phyloP scores from a whole-genome alignment of 2,329 filamentous ascomycete species.

The Pseudonectria buxi region DNA sequence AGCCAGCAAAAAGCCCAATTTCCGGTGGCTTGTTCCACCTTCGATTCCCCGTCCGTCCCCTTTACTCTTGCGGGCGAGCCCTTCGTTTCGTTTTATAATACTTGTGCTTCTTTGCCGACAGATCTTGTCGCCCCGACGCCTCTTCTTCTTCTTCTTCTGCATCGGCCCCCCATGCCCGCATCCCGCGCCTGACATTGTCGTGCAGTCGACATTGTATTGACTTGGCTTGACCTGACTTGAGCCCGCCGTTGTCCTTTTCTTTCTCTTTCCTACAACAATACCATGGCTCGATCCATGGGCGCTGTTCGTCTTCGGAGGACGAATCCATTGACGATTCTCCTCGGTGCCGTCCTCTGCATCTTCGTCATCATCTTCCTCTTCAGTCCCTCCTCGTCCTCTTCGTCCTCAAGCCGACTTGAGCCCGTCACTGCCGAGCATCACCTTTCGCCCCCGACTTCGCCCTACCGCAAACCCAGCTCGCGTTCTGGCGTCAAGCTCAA shows the following conservation, averaged over 20 bases:
- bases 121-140: no score
- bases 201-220: no score
- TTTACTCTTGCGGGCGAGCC: no score
- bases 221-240: no score
- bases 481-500: slow-evolving; percentile 24
- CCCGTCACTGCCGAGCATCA: slow-evolving; percentile 39
- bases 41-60: no score
- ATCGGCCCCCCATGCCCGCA: no score
- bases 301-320: slow-evolving; percentile 70
- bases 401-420: slow-evolving; percentile 38
- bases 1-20: no score
- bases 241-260: no score
- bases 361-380: slow-evolving; percentile 62
- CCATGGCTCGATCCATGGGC: slow-evolving; percentile 54
- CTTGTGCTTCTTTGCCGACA: no score
- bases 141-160: no score
- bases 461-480: slow-evolving; percentile 34
- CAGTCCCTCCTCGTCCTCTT: slow-evolving; percentile 45
- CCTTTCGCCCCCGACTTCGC: slow-evolving; percentile 37
- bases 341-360: slow-evolving; percentile 66
- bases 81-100: no score
- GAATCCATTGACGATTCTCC: slow-evolving; percentile 66
- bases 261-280: background rate
- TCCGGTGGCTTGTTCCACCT: no score
- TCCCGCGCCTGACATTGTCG: background rate